Percentiles rank a stretch among this genome's conserved stretches.
Conservation (phyloP, 2,329 filamentous ascomycete species). For the Hypoxylon sp. region DNA sequence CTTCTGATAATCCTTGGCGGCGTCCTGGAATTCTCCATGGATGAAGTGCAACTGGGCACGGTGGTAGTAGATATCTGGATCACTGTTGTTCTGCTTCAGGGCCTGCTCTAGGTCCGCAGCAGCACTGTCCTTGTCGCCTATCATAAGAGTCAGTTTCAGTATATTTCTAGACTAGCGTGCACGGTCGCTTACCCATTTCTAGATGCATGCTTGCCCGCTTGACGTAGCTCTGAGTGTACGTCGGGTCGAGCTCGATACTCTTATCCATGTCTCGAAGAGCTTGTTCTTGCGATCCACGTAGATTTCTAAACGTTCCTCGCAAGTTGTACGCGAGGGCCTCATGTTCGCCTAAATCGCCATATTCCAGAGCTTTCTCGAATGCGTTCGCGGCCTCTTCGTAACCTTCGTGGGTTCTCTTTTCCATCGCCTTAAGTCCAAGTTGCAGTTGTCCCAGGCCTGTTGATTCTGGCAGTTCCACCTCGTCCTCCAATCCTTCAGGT, state of each 20-base stretch:
- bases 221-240: slow-evolving; percentile 95
- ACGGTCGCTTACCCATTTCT: slow-evolving; percentile 77
- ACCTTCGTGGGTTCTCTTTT: slow-evolving; percentile 87
- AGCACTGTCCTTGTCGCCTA: slow-evolving; percentile 86
- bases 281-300: slow-evolving; percentile 86
- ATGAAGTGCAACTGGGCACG: slow-evolving; percentile 99
- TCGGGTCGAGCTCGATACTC: slow-evolving; percentile 90
- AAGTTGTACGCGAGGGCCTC: slow-evolving; percentile 96
- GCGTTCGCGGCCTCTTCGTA: slow-evolving; percentile 89
- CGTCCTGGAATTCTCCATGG: slow-evolving; percentile 90
- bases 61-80: slow-evolving; percentile 99
- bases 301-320: slow-evolving; percentile 94
- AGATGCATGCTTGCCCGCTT: slow-evolving; percentile 99
- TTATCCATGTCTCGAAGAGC: slow-evolving; percentile 89
- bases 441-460: slow-evolving; percentile 89
- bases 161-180: neutral
- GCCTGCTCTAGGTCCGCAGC: slow-evolving; percentile 89
- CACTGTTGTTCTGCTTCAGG: slow-evolving; percentile 84
- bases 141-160: slow-evolving; percentile 26
- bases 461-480: slow-evolving; percentile 80
- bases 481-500: slow-evolving; percentile 85
- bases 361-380: slow-evolving; percentile 89
- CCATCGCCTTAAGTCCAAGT: slow-evolving; percentile 83
- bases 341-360: slow-evolving; percentile 82
- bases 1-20: slow-evolving; percentile 98